Conservation (phyloP, 2,329 filamentous ascomycete species). For the Penicillium vulpinum region DNA sequence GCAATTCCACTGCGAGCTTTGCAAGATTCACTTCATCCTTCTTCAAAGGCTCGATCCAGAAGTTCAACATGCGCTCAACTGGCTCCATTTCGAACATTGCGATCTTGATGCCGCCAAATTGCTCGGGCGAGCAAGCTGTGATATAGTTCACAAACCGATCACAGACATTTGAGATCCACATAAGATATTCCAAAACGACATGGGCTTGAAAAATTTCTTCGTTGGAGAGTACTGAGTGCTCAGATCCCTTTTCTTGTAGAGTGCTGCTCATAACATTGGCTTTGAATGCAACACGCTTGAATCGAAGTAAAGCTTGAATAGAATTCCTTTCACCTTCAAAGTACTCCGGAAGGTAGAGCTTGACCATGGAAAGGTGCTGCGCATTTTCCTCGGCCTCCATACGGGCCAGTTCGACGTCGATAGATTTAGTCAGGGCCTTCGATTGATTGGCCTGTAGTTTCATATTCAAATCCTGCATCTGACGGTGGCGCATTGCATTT, state of each 20-base stretch:
- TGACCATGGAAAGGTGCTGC: slow-evolving; percentile 85
- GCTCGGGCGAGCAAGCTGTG: slow-evolving; percentile 71
- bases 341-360: slow-evolving; percentile 82
- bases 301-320: slow-evolving; percentile 81
- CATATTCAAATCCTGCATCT: slow-evolving; percentile 96
- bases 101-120: slow-evolving; percentile 76
- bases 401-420: slow-evolving; percentile 82
- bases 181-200: slow-evolving; percentile 80
- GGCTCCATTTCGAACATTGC: slow-evolving; percentile 86
- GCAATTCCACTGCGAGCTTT: slow-evolving; percentile 76
- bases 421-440: slow-evolving; percentile 91
- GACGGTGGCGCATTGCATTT: slow-evolving; percentile 79
- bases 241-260: slow-evolving; percentile 73
- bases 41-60: slow-evolving; percentile 81
- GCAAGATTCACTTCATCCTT: slow-evolving; percentile 83
- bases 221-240: slow-evolving; percentile 64
- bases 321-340: slow-evolving; percentile 81
- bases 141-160: slow-evolving; percentile 81
- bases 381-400: slow-evolving; percentile 86
- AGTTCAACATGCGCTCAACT: slow-evolving; percentile 83
- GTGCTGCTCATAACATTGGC: slow-evolving; percentile 74
- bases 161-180: slow-evolving; percentile 80
- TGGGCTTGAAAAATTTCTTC: slow-evolving; percentile 79
- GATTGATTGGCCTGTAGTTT: slow-evolving; percentile 87
- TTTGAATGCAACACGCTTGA: slow-evolving; percentile 87